Conservation (phyloP, 2,329 filamentous ascomycete genomes). For the Blastomyces parvus region DNA sequence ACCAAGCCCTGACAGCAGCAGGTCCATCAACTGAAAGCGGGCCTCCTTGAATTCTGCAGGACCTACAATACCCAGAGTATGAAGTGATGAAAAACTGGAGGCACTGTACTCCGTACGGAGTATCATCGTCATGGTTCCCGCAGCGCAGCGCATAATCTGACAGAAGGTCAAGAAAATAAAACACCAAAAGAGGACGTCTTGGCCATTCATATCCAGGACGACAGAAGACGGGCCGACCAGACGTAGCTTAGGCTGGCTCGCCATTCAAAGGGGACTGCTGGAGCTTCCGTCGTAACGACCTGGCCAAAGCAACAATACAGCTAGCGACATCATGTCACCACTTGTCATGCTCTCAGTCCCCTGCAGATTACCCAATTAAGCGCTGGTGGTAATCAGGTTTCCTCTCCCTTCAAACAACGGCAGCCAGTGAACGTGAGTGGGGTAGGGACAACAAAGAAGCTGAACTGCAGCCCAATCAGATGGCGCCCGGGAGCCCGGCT, state of each 20-base stretch:
- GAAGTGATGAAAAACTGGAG: background rate
- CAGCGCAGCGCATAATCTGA: background rate
- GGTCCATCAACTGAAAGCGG: background rate
- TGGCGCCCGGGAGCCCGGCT: background rate
- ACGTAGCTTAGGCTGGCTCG: background rate
- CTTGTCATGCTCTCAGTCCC: constrained; percentile 1
- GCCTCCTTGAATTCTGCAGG: background rate
- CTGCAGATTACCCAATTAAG: constrained; percentile 2
- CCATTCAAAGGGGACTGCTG: background rate
- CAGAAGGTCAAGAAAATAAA: background rate
- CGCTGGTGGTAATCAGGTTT: background rate
- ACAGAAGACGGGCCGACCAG: background rate
- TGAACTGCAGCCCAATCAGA: background rate
- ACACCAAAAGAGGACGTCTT: background rate
- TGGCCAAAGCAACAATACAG: background rate
- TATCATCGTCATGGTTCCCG: background rate
- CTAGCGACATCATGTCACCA: constrained; percentile 3
- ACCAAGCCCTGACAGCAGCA: background rate
- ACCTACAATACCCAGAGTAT: background rate
- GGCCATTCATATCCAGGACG: background rate
- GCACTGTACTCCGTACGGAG: background rate
- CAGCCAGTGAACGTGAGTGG: background rate
- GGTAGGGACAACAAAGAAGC: constrained; percentile 4
- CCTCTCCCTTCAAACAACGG: background rate
- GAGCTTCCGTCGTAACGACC: background rate